Base-by-base conservation (phyloP, 2,329 filamentous ascomycete genomes). In the Polychaeton citri region DNA sequence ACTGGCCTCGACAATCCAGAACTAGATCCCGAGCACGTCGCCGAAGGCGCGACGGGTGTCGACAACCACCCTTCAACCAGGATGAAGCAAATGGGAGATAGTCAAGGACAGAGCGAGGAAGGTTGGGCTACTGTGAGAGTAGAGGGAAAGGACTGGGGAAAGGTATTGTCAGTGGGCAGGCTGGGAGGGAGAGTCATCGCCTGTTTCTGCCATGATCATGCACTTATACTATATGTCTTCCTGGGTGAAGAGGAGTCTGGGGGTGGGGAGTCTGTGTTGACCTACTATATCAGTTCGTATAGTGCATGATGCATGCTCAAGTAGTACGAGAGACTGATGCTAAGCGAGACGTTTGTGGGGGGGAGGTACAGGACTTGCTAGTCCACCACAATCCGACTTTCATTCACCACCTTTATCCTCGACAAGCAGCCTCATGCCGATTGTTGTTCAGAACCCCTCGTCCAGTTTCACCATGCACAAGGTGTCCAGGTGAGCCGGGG, bases 141-240 rank as follows among this genome's bases (percentile, higher is more conserved):
- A 17, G 90, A 96, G 60, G 90, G 86, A 21, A 81, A 77, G 56
- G 90, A 98, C 56, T 96, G 90, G 88, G 85, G 85, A 20, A 76
- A 75, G 46, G 88, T 96, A n/a, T 67, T 98, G 46, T 92, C 85
- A 57, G 87, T 96, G 9, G 88, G 88, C 1, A 70, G 87, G 34
- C 63, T 96, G 19, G 88, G 90, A 48, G 88, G 86, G 1, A 72
- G 85, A 46, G 88, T 96, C 35, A 90, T 96, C 64, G 90, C 87
- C 38, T 95, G 87, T 54, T 86, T 92, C 57, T 77, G 77, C 26
- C 70, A 90, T 51, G 80, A 83, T 36, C 78, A 86, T 55, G 82
- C 83, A 2, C 58, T 92, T 43, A 84, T 90, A 28, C 63, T 90
- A 18, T 90, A 90, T 52, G 84, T 90, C 2, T 90, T 86, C 48